Conservation (phyloP, 768 basidiomycete genomes). For the Termitomyces sp. region DNA sequence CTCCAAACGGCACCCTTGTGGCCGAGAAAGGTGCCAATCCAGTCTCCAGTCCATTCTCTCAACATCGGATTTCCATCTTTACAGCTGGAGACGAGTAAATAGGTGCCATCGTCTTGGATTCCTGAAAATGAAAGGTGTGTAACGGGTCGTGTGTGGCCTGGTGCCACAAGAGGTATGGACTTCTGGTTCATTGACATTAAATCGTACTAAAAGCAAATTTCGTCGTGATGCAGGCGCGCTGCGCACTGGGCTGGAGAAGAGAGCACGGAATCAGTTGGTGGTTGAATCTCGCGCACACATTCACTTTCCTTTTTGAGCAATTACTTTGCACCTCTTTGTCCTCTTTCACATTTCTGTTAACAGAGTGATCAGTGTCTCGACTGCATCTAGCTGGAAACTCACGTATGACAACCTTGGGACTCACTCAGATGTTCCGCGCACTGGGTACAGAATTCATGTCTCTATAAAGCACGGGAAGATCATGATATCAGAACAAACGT, state of each 20-base stretch:
- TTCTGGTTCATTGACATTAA: constrained; percentile 62
- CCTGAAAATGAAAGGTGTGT: constrained; percentile 92
- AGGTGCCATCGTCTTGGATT: constrained; percentile 79
- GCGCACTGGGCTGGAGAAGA: constrained; percentile 30
- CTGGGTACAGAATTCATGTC: no score
- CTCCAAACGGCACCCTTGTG: constrained; percentile 98
- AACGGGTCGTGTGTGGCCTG: constrained; percentile 83
- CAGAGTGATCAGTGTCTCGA: not conserved
- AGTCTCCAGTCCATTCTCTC: constrained; percentile 96
- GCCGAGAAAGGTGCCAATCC: constrained; percentile 91
- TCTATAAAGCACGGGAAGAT: no score
- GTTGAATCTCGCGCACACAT: constrained; percentile 12
- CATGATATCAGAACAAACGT: no score
- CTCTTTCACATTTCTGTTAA: not conserved
- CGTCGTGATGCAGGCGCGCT: constrained; percentile 49
- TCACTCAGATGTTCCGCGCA: not conserved
- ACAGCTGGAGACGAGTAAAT: constrained; percentile 91
- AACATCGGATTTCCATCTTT: constrained; percentile 99
- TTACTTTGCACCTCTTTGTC: constrained; percentile 10
- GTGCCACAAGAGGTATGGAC: constrained; percentile 75
- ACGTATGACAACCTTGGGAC: not conserved
- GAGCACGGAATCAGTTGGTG: constrained; percentile 9
- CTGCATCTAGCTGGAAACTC: not conserved
- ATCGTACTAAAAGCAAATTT: constrained; percentile 16
- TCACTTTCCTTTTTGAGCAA: constrained; percentile 13